Evolutionary conservation across 2,329 filamentous ascomycete genomes (phyloP).

Genomic region (Beauveria medogensis): DNA sequence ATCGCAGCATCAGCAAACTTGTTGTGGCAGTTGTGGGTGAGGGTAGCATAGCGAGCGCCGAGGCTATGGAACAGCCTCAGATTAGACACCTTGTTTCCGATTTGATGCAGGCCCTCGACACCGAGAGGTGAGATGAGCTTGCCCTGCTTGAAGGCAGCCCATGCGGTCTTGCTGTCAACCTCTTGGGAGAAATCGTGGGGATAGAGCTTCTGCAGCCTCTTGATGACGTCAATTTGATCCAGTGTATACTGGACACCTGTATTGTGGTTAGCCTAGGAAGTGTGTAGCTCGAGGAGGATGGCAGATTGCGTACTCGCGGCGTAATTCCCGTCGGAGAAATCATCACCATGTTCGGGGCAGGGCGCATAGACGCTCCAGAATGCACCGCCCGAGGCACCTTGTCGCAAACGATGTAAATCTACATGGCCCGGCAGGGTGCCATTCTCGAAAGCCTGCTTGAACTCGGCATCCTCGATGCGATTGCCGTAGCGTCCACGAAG

Average conservation of each 20-base stretch:
- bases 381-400: constrained; percentile 70
- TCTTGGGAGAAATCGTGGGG: constrained; percentile 61
- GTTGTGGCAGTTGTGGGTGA: constrained; percentile 94
- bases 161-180: constrained; percentile 51
- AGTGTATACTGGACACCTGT: constrained; percentile 59
- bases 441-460: constrained; percentile 65
- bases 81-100: constrained; percentile 73
- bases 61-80: constrained; percentile 68
- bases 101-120: constrained; percentile 86
- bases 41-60: constrained; percentile 78
- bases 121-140: constrained; percentile 71
- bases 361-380: constrained; percentile 86
- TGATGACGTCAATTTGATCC: constrained; percentile 67
- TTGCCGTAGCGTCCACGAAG: constrained; percentile 63
- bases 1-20: constrained; percentile 79
- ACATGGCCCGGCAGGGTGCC: constrained; percentile 64
- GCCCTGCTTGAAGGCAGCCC: constrained; percentile 50
- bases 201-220: constrained; percentile 54
- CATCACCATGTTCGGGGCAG: constrained; percentile 63
- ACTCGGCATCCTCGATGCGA: constrained; percentile 66
- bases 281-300: background rate
- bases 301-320: constrained; percentile 43
- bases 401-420: constrained; percentile 66
- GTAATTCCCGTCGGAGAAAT: constrained; percentile 69
- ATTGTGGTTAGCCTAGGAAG: background rate